Conservation (phyloP, 129 eudicot species). For the Arctium lappa region DNA sequence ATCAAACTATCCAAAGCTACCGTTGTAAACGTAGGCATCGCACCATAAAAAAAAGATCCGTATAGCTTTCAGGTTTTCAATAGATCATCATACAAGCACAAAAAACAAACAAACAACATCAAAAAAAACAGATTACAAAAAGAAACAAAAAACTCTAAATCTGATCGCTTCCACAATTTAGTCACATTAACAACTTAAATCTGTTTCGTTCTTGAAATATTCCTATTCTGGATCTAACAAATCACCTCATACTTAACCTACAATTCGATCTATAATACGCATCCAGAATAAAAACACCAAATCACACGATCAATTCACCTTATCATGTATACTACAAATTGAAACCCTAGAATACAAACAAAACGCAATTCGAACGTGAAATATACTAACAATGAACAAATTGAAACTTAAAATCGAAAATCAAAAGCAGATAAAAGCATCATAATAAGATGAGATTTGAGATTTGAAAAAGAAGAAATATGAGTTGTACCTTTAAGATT, state of each 20-base stretch:
- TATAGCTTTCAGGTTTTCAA: not conserved
- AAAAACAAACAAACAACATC: not conserved
- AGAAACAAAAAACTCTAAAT: not conserved
- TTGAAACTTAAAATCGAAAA: not conserved
- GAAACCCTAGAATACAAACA: conserved; percentile 5
- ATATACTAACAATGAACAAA: not conserved
- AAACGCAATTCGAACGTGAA: not conserved
- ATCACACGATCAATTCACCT: not conserved
- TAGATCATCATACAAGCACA: conserved; percentile 10
- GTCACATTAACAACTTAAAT: not conserved
- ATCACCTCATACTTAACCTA: not conserved
- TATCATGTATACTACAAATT: not conserved
- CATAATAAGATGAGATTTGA: not conserved
- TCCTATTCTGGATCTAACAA: not conserved
- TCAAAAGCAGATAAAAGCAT: not conserved
- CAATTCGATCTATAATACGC: not conserved
- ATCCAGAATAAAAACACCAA: not conserved
- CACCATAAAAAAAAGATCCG: conserved; percentile 26
- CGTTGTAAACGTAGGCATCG: conserved; percentile 77
- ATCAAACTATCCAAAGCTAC: conserved; percentile 66
- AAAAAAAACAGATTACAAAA: not conserved
- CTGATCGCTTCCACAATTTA: not conserved
- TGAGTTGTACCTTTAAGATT: conserved; percentile 24
- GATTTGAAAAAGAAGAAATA: not conserved
- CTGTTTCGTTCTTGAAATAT: not conserved